Conservation (phyloP, 2,329 filamentous ascomycete genomes). For the Fusarium decemcellulare region DNA sequence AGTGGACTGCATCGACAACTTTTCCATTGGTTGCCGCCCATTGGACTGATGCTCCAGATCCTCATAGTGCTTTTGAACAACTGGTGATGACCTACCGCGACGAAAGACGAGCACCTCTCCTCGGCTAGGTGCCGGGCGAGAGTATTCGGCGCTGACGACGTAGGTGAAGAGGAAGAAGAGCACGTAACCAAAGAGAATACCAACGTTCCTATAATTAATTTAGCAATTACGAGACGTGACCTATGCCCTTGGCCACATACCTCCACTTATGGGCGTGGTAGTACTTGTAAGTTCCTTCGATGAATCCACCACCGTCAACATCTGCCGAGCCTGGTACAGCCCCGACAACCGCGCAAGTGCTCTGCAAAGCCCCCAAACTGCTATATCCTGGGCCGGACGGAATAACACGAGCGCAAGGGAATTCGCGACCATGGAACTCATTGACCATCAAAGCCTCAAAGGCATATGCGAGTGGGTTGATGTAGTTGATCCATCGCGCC, state of each 20-base stretch:
- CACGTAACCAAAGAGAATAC: constrained; percentile 76
- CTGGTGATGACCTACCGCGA: no score
- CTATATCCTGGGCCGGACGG: constrained; percentile 52
- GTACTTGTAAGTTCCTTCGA: constrained; percentile 69
- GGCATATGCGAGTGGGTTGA: constrained; percentile 73
- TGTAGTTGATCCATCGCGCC: constrained; percentile 73
- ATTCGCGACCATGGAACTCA: constrained; percentile 62
- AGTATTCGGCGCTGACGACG: constrained; percentile 74
- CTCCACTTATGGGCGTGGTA: constrained; percentile 71
- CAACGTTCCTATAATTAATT: constrained; percentile 68
- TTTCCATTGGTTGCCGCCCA: constrained; percentile 49
- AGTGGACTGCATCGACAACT: constrained; percentile 51
- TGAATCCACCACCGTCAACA: constrained; percentile 74
- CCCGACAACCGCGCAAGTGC: constrained; percentile 68
- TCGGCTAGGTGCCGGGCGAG: constrained; percentile 72
- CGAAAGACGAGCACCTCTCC: constrained; percentile 80
- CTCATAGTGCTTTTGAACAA: no score
- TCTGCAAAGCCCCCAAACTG: constrained; percentile 55
- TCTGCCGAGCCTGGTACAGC: constrained; percentile 65
- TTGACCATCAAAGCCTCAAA: constrained; percentile 47
- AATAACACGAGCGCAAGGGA: constrained; percentile 67
- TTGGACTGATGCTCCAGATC: no score
- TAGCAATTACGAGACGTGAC: fast-evolving
- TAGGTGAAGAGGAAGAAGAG: constrained; percentile 75
- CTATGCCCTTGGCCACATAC: neutral